Evolutionary conservation across 495 filamentous ascomycete genomes (phyloP).

Genomic region (Lasiosphaeria miniovina): DNA sequence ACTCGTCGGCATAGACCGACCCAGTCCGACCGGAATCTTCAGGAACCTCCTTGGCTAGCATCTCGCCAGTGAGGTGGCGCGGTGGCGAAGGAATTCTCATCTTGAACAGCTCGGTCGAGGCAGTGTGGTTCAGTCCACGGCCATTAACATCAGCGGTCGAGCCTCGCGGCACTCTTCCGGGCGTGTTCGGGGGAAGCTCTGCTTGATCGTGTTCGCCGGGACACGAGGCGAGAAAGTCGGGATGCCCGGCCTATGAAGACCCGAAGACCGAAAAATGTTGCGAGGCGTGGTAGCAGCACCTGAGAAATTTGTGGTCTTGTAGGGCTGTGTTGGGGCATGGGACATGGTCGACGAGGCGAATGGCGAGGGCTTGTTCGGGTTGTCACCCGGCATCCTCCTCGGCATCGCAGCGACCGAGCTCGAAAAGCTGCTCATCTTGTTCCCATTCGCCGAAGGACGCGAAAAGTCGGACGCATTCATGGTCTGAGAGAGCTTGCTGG

Average conservation of each 20-base stretch:
- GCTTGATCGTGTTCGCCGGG: constrained; percentile 26
- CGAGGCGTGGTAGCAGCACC: constrained; percentile 25
- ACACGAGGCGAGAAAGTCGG: constrained; percentile 40
- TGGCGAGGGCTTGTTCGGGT: constrained; percentile 27
- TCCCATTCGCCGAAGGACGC: constrained; percentile 13
- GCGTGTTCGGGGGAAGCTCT: constrained; percentile 35
- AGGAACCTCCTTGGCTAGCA: constrained; percentile 42
- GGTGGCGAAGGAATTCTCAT: constrained; percentile 47
- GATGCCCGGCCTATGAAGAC: constrained; percentile 26
- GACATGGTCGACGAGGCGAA: constrained; percentile 19
- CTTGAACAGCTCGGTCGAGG: constrained; percentile 42
- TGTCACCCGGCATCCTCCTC: constrained; percentile 34
- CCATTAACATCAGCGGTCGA: constrained; percentile 27
- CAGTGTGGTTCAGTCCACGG: constrained; percentile 35
- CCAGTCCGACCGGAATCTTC: constrained; percentile 37
- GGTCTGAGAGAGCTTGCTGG: constrained; percentile 34
- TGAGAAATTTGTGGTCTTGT: constrained; percentile 26
- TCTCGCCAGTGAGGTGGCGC: constrained; percentile 45
- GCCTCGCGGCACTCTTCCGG: constrained; percentile 28
- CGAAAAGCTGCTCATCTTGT: constrained; percentile 11
- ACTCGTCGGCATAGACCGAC: constrained; percentile 51
- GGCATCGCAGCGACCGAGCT: constrained; percentile 6
- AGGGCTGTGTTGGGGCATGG: constrained; percentile 17
- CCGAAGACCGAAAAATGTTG: constrained; percentile 44
- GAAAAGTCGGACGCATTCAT: constrained; percentile 29